phyloP scores from a whole-genome alignment of 306 rosid species.

The Biancaea sappan region DNA sequence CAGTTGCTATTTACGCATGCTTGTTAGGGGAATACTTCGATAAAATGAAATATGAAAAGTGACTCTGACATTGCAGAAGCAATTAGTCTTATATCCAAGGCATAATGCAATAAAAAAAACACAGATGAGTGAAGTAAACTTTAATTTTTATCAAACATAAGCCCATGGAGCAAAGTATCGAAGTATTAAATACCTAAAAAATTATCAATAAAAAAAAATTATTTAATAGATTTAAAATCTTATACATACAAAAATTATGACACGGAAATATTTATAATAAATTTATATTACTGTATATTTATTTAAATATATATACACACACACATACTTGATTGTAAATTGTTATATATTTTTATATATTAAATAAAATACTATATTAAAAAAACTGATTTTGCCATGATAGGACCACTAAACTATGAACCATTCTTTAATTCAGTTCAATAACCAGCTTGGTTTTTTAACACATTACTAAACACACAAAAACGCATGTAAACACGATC shows the following conservation, averaged over 20 bases:
- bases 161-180: background rate
- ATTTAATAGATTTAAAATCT: background rate
- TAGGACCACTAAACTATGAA: background rate
- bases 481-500: constrained; percentile 3
- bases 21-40: background rate
- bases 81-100: background rate
- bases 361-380: background rate
- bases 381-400: background rate
- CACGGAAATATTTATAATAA: background rate
- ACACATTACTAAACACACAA: background rate
- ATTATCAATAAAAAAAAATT: background rate
- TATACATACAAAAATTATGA: background rate
- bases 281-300: background rate
- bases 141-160: background rate
- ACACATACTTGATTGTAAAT: background rate
- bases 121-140: background rate
- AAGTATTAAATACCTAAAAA: background rate
- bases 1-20: background rate
- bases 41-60: constrained; percentile 7
- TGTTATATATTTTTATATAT: background rate
- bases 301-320: background rate
- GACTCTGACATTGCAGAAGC: constrained; percentile 17
- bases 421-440: background rate
- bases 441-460: background rate
- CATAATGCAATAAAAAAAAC: background rate